Conservation (phyloP, 2,329 filamentous ascomycete genomes). For the Pestalotiopsis sp. region DNA sequence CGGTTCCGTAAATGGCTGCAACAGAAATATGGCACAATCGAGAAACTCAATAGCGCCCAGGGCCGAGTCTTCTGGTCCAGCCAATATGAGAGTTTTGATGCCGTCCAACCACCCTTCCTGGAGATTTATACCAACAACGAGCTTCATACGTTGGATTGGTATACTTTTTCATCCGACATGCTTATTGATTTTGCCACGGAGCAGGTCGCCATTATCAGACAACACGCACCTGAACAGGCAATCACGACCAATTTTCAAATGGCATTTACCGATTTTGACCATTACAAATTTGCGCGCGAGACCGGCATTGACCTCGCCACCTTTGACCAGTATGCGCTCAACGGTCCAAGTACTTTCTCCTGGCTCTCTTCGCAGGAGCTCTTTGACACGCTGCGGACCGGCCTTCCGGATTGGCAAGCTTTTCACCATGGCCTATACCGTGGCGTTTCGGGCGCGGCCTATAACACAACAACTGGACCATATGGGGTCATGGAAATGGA, state of each 20-base stretch:
- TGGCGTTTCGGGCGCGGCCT: conserved; percentile 21
- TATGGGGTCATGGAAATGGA: conserved; percentile 26
- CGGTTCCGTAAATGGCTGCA: conserved; percentile 23
- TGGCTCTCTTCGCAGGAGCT: conserved; percentile 20
- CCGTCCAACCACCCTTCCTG: conserved; percentile 21
- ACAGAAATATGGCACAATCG: conserved; percentile 22
- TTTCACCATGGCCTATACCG: conserved; percentile 22
- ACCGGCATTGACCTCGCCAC: conserved; percentile 22
- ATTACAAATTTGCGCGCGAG: conserved; percentile 21
- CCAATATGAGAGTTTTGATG: conserved; percentile 22
- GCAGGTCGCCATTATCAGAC: conserved; percentile 20
- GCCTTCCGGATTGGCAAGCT: conserved; percentile 22
- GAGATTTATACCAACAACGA: conserved; percentile 24
- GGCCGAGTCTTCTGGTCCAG: conserved; percentile 25
- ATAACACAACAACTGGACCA: conserved; percentile 17
- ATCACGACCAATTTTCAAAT: conserved; percentile 24
- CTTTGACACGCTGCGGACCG: conserved; percentile 18
- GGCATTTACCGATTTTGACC: conserved; percentile 21
- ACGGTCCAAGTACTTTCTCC: conserved; percentile 14
- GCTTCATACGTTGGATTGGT: conserved; percentile 23
- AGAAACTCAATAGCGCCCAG: conserved; percentile 21
- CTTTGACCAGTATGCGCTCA: conserved; percentile 22
- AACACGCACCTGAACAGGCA: conserved; percentile 19
- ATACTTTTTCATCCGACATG: conserved; percentile 25
- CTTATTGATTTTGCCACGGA: conserved; percentile 24